These are phyloP conservation scores for Paecilomyces sp. DNA, from an alignment of 2,329 filamentous ascomycete species.

Conservation along the genomic window DNA sequence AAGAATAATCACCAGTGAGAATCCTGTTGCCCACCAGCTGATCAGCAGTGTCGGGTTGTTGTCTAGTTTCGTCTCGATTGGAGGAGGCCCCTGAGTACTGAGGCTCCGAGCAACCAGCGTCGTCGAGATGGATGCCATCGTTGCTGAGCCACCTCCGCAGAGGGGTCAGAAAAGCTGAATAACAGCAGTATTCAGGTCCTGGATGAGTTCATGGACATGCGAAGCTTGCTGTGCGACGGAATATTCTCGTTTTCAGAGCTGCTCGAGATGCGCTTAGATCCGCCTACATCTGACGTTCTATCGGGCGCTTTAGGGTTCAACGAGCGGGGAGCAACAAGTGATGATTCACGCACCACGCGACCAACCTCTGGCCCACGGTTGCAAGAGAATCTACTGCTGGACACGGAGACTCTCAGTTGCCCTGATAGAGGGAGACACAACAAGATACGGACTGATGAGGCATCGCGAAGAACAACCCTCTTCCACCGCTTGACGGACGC, in stretches of 20 bases:
- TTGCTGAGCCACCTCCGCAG: slow-evolving; percentile 28
- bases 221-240: background rate
- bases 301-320: background rate
- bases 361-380: background rate
- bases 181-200: background rate
- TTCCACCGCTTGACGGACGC: background rate
- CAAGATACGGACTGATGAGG: background rate
- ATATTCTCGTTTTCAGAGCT: background rate
- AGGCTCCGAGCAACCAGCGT: slow-evolving; percentile 30
- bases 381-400: background rate
- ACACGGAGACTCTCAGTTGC: background rate
- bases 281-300: background rate
- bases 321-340: background rate
- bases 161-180: slow-evolving; percentile 19
- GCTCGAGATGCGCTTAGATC: background rate
- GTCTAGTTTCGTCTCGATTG: slow-evolving; percentile 40
- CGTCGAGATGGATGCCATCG: slow-evolving; percentile 11
- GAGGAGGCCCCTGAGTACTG: slow-evolving; percentile 44
- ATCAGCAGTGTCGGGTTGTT: slow-evolving; percentile 91
- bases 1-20: slow-evolving; percentile 76
- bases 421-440: background rate
- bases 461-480: background rate
- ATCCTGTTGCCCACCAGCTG: slow-evolving; percentile 89
- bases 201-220: background rate
- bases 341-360: background rate